Evolutionary conservation across 805 yeast species (phyloP), one percentile per base, ranked within the genome.

Genomic region (Cyberlindnera lachancei): DNA sequence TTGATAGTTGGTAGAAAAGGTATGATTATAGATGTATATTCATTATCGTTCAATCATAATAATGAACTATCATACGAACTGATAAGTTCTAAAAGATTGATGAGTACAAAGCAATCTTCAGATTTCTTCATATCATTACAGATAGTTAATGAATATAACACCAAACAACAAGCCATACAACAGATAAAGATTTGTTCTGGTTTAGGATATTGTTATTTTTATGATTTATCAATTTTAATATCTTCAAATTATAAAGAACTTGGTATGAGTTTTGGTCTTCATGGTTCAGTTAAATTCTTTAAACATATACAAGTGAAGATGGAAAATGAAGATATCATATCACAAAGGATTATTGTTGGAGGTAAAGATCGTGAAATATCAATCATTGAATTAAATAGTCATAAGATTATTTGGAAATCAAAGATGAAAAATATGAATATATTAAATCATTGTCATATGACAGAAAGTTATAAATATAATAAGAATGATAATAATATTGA

Each of bases 351-450:
- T 10, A 35, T 48, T 3, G 29, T 41, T 26, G 51, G 52, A 23
- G 53, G 52, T 7, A 49, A 49, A 31, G 54, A 46, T 29, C 23
- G 51, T 2, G 51, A 42, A 13, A 26, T 47, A 5, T 33, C 35
- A 2, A 19, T 49, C 1, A 31, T 49, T 15, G 51, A 46, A 11
- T 20, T 45, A 23, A 41, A 38, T 6, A 34, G 41, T 5, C 42
- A 44, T 34, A 23, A 35, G 11, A 42, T 33, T 23, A 28, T 42
- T 3, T 49, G 54, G 54, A 47, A 37, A 26, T 43, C 49, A 10
- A 48, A 42, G 18, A n/a, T n/a, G n/a, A n/a, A n/a, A n/a, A n/a
- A n/a, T n/a, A n/a, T n/a, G n/a, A n/a, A n/a, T n/a, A n/a, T n/a
- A n/a, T n/a, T n/a, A n/a, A n/a, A n/a, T n/a, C n/a, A n/a, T n/a